A percentile compares a stretch with the other conserved stretches of the same genome.
Conservation (phyloP, 1,139 yeast genomes). For the Pichia sp. region DNA sequence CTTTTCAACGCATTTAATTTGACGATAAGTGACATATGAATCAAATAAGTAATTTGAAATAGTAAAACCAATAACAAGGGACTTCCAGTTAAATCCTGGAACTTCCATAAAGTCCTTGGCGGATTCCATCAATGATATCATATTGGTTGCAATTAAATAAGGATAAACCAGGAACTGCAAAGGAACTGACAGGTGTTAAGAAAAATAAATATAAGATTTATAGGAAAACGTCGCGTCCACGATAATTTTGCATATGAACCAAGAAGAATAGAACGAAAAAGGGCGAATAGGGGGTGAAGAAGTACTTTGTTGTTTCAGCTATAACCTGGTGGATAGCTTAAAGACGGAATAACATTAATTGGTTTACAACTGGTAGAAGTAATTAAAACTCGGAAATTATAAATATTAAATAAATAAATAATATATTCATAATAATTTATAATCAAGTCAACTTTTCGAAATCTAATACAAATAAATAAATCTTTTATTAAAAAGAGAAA, state of each 20-base stretch:
- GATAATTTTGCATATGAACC: no score
- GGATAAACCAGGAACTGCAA: background rate
- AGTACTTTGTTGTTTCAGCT: no score
- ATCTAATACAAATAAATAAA: constrained; percentile 9
- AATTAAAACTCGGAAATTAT: background rate
- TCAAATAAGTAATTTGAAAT: constrained; percentile 71
- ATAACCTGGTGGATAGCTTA: no score
- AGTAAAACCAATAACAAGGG: constrained; percentile 64
- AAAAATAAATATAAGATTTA: no score
- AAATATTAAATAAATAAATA: no score
- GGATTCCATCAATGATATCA: constrained; percentile 26
- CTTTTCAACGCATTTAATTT: constrained; percentile 53
- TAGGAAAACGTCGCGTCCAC: no score
- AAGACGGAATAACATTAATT: no score
- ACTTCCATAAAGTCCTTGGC: constrained; percentile 32
- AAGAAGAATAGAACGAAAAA: no score
- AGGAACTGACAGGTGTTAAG: no score
- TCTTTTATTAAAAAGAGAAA: constrained; percentile 12
- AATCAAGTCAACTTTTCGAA: background rate
- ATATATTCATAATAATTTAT: background rate
- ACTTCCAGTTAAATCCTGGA: constrained; percentile 71
- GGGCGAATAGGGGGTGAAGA: no score
- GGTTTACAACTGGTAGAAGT: no score
- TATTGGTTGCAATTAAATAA: constrained; percentile 1
- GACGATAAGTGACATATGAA: constrained; percentile 66